Conservation (phyloP, 2,329 filamentous ascomycete genomes). For the Teratosphaeria gauchensis region DNA sequence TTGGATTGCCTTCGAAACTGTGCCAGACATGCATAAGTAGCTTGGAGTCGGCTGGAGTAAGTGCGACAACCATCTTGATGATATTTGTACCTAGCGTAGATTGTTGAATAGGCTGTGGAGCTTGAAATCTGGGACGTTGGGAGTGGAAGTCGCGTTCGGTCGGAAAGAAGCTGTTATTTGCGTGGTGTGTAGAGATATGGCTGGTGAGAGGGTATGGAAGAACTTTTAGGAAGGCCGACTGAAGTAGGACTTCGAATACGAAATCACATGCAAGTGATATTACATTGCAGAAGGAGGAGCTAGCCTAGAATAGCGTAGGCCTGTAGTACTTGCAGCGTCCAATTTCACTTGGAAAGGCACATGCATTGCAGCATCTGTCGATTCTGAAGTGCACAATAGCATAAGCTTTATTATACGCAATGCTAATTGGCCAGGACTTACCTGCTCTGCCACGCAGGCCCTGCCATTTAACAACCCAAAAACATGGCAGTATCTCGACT, state of each 20-base stretch:
- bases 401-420: background rate
- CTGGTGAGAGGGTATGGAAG: background rate
- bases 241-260: background rate
- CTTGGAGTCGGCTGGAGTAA: slow-evolving; percentile 4
- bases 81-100: background rate
- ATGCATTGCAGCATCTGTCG: background rate
- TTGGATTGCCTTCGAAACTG: slow-evolving; percentile 24
- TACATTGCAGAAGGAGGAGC: background rate
- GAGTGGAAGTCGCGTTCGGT: background rate
- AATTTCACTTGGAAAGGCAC: background rate
- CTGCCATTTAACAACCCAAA: too few species aligned
- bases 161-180: background rate
- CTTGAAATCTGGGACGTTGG: background rate
- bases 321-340: background rate
- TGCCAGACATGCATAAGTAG: slow-evolving; percentile 22
- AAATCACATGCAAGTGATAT: background rate
- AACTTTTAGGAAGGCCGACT: background rate
- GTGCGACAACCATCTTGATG: background rate
- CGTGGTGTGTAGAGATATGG: background rate
- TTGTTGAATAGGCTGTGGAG: background rate
- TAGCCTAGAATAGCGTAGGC: background rate
- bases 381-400: background rate
- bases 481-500: too few species aligned
- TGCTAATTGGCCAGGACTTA: background rate
- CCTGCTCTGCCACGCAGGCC: background rate